Evolutionary conservation across 345 rosid genomes (phyloP), one percentile per base, ranked within the genome.

Genomic region (Salix dunnii): DNA sequence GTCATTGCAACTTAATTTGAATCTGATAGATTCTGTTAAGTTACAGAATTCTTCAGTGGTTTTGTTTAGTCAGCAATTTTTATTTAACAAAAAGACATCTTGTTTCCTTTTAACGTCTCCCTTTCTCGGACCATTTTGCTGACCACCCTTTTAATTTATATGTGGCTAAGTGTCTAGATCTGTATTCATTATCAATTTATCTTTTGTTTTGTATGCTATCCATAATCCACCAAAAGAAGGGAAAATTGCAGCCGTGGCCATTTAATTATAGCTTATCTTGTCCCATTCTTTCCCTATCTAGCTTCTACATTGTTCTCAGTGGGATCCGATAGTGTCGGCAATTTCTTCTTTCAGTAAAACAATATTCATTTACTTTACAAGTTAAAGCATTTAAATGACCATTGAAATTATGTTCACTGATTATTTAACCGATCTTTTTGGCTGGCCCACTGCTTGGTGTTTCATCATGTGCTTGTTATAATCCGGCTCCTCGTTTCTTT

Each of bases 161-260:
- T 5, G 12, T 3, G 23, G 63, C 9, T 68, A 12, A 18, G 7
- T 42, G 21, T 53, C 49, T 69, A 61, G 74, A 43, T 65, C 23
- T 67, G 21, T 13, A 80, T 48, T 63, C 17, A 61, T 67, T 46
- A 40, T 42, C 71, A 36, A 17, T 78, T 23, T 51, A 60, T 53
- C 61, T 71, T 21, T 10, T 58, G 28, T n/a, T 58, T 20, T 6
- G 33, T 46, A 33, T 33, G 58, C 1, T 64, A n/a, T n/a, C 13
- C 62, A 58, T n/a, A 3, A n/a, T 72, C 58, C 62, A 31, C 63
- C 36, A 73, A 74, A 76, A 76, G 77, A 30, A 60, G 74, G 38
- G 25, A 21, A 23, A n/a, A 10, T 2, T 18, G 36, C 12, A n/a
- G n/a, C 61, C 13, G 48, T 31, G 10, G 36, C 31, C 67, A 7